Evolutionary conservation across 1,139 yeast genomes (phyloP), one percentile per base, ranked within the genome.

Genomic region (Scheffersomyces parashehatae): DNA sequence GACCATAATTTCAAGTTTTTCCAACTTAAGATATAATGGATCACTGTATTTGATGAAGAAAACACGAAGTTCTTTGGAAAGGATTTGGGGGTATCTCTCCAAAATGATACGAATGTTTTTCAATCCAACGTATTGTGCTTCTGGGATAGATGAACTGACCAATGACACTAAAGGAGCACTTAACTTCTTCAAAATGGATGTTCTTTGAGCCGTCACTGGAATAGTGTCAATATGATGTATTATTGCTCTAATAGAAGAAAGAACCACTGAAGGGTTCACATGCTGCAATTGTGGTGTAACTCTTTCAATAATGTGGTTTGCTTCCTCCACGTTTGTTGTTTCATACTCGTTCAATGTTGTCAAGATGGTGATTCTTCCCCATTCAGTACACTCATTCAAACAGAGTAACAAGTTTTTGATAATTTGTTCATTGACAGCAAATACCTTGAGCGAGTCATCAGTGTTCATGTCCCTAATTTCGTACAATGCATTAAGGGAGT

Each of bases 201-300:
- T 68, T 44, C 59, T 59, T 44, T 64, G 65, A 3, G 68, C 66
- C 12, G 62, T 60, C 12, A 55, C 58, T 11, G 67, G 58, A 28
- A 85, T 68, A 26, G 70, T 63, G n/a, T 81, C 82, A 43, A 88
- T 53, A 61, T 90, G 96, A 47, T 81, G 81, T 31, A 95, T 65
- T 8, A 93, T 82, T 1, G 89, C 89, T 59, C 90, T 89, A 49
- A 95, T 83, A 0, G 97, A 81, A 29, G 91, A 82, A 53, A 95
- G 73, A 3, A 95, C 98, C 29, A 95, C 98, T 3, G 97, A 87
- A 0, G 99, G 96, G 61, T 95, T 95, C 28, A 88, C 98, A 64
- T 95, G 99, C 67, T 95, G 99, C 57, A 95, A 79, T 66, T 93
- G 99, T 6, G 99, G 99, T 5, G 88, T 81, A 7, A 90, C 91